Evolutionary conservation across 306 rosid species (phyloP).

Genomic region (Pterocarpus santalinus): DNA sequence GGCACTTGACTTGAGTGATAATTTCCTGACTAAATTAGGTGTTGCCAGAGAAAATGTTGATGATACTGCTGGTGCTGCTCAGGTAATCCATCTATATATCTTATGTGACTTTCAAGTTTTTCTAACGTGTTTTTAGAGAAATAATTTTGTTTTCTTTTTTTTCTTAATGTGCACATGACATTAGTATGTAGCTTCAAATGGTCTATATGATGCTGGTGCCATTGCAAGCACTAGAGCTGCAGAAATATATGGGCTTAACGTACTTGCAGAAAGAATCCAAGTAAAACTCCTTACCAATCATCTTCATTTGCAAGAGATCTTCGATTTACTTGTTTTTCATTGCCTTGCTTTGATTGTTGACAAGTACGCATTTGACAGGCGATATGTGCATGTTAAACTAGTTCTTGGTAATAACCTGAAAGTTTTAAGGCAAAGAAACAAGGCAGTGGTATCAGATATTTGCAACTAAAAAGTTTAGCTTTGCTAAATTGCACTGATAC

Average conservation of each 20-base stretch:
- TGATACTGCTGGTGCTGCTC: conserved; percentile 77
- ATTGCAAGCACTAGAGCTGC: conserved; percentile 74
- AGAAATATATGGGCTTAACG: conserved; percentile 65
- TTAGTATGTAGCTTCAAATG: conserved; percentile 60
- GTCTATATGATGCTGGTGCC: conserved; percentile 62
- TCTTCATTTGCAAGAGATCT: conserved; percentile 24
- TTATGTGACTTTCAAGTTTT: conserved; percentile 33
- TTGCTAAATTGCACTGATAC: not conserved
- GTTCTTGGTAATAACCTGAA: not conserved
- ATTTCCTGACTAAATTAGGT: conserved; percentile 63
- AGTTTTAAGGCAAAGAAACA: not conserved
- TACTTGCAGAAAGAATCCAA: conserved; percentile 69
- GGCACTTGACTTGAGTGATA: conserved; percentile 72
- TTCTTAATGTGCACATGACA: conserved; percentile 15
- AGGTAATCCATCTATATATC: conserved; percentile 49
- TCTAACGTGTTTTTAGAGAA: not conserved
- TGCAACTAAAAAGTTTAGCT: conserved; percentile 7
- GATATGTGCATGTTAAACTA: conserved; percentile 3
- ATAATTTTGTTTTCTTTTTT: conserved; percentile 26
- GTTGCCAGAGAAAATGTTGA: conserved; percentile 66
- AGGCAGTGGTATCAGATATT: conserved; percentile 1
- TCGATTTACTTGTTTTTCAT: conserved; percentile 21
- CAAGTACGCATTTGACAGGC: conserved; percentile 4
- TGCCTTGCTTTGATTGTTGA: conserved; percentile 37
- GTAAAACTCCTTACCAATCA: conserved; percentile 46